Evolutionary conservation across 306 rosid species (phyloP).

Genomic region (Vigna unguiculata): DNA sequence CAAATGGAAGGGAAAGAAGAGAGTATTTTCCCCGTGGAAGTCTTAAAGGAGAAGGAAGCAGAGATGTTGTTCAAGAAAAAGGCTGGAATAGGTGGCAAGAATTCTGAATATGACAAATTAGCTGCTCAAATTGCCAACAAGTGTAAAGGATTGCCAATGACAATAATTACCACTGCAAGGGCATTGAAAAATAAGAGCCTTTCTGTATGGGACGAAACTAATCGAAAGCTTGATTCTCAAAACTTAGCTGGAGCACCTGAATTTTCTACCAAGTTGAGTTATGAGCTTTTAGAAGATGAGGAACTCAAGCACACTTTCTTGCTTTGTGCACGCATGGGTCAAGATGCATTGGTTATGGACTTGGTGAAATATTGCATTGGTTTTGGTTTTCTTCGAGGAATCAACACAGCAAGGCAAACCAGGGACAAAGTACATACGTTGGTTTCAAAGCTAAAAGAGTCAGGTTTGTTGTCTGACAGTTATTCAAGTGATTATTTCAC

Average conservation of each 20-base stretch:
- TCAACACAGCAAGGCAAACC: neutral
- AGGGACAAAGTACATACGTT: neutral
- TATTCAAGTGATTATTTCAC: neutral
- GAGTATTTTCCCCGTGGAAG: neutral
- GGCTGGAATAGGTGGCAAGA: neutral
- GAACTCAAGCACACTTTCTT: constrained; percentile 1
- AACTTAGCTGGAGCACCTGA: neutral
- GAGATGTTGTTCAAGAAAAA: neutral
- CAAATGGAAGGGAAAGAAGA: neutral
- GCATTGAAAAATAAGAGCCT: neutral
- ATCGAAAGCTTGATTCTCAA: neutral
- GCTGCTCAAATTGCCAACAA: neutral
- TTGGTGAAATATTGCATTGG: constrained; percentile 10
- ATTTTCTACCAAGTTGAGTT: neutral
- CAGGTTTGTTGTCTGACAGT: neutral
- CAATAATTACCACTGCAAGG: neutral
- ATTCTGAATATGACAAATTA: neutral
- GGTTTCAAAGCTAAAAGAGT: neutral
- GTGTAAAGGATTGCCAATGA: neutral
- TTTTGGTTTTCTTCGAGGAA: neutral
- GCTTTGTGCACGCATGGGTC: neutral
- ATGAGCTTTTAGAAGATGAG: neutral
- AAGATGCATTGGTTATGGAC: neutral
- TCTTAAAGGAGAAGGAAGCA: neutral
- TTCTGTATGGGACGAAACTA: neutral